phyloP scores from a whole-genome alignment of 2,329 filamentous ascomycete genomes.

The Fusarium incarnatum region DNA sequence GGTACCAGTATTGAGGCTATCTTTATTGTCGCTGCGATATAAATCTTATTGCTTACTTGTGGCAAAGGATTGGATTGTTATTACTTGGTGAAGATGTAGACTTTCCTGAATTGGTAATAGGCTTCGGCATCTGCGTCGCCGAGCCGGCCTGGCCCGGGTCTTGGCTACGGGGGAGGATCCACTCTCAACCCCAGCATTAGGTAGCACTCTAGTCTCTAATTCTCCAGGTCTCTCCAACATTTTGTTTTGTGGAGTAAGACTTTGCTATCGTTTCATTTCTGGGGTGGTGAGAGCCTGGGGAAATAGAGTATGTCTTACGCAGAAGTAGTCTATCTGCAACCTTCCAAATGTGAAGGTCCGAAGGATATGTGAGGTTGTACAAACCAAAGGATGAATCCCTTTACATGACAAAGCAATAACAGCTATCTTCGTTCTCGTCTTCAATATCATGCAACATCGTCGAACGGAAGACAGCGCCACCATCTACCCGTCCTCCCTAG shows the following conservation, averaged over 20 bases:
- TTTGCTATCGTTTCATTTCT: neutral
- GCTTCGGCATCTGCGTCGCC: constrained; percentile 27
- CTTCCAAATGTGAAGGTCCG: neutral
- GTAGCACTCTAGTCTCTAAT: neutral
- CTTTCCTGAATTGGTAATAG: constrained; percentile 27
- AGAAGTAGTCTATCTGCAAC: neutral
- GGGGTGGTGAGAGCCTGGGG: neutral
- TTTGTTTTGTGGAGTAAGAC: neutral
- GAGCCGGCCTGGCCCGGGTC: constrained; percentile 38
- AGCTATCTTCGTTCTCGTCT: neutral
- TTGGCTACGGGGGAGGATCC: constrained; percentile 22
- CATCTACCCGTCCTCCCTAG: constrained; percentile 2
- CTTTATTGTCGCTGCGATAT: neutral
- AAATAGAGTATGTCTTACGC: neutral
- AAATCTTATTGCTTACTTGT: neutral
- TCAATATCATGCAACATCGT: neutral
- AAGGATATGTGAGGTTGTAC: neutral
- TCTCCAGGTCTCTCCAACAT: constrained; percentile 14
- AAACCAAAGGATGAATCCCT: neutral
- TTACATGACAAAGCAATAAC: neutral
- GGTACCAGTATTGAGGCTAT: neutral
- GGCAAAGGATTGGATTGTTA: neutral
- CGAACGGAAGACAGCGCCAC: neutral
- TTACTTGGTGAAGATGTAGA: neutral
- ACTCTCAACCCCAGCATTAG: constrained; percentile 18